Percentiles rank a stretch among this genome's conserved stretches.
phyloP scores from a whole-genome alignment of 2,329 filamentous ascomycete genomes.

The Penicillium sp. region DNA sequence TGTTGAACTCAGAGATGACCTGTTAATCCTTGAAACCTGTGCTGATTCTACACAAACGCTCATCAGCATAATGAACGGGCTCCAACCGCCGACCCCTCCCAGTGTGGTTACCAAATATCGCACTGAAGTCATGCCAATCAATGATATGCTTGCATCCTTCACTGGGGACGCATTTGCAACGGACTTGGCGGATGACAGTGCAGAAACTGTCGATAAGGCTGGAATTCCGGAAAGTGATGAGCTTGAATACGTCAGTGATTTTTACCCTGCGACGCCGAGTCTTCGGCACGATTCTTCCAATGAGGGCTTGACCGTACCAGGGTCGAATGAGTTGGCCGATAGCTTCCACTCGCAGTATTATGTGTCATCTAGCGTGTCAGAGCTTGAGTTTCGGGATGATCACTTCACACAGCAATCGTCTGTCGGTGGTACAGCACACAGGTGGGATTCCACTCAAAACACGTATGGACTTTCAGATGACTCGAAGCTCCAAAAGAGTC shows the following conservation, averaged over 20 bases:
- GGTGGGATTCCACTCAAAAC: slow-evolving; percentile 80
- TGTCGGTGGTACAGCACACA: slow-evolving; percentile 70
- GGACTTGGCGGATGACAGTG: slow-evolving; percentile 32
- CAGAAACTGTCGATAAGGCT: slow-evolving; percentile 56
- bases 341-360: slow-evolving; percentile 60
- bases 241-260: slow-evolving; percentile 60
- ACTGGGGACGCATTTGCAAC: slow-evolving; percentile 77
- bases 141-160: slow-evolving; percentile 89
- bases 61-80: slow-evolving; percentile 75
- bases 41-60: slow-evolving; percentile 96
- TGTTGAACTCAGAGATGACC: slow-evolving; percentile 80
- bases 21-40: slow-evolving; percentile 91
- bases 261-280: slow-evolving; percentile 53
- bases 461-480: slow-evolving; percentile 71
- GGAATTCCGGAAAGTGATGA: slow-evolving; percentile 44
- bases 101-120: slow-evolving; percentile 84
- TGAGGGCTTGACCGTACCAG: slow-evolving; percentile 41
- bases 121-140: slow-evolving; percentile 81
- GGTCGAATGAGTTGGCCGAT: slow-evolving; percentile 49
- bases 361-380: slow-evolving; percentile 60
- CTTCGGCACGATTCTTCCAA: slow-evolving; percentile 32
- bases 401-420: slow-evolving; percentile 72
- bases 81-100: slow-evolving; percentile 82
- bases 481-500: slow-evolving; percentile 66
- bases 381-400: slow-evolving; percentile 76